Evolutionary conservation across 139 green algal species (phyloP), one percentile per base, ranked within the genome.

Genomic region (Pycnococcus provasolii): DNA sequence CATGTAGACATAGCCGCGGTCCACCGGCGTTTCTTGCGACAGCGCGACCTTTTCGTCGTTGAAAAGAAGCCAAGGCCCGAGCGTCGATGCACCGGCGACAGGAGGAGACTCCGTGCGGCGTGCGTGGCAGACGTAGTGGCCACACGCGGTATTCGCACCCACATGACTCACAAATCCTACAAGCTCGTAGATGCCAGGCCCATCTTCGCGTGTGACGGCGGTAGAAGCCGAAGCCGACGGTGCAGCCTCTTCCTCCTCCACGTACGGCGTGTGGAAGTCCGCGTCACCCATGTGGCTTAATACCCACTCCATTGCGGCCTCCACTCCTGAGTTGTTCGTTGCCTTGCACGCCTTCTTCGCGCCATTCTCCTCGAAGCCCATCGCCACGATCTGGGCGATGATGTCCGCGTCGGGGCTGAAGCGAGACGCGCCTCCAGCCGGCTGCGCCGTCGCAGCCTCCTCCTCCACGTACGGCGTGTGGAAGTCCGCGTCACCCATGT

Each of bases 21-120:
- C 88, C 37, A 70, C 73, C 1, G 91, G 92, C 3, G 87, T 86
- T 9, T 89, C 66, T 67, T 85, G 80, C 41, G 73, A 89, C 26
- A 85, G 66, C 0, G 91, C 91, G 60, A 99, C 93, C 80, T 98
- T 99, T 57, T 95, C 86, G 66, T 99, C 93, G 74, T 99, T 98
- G 85, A 89, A 96, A 43, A 98, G 87, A 45, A 86, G 81, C 93
- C 93, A 99, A 13, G 76, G 77, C 40, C 80, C 83, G 45, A 72
- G 73, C 80, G 90, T 94, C 26, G 26, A 26, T 26, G 26, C 26
- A 26, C 26, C 26, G 26, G 26, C 26, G 26, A 26, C 26, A 26
- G 26, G 26, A 26, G 26, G 26, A 26, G 26, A 26, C 26, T 26
- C 26, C 26, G 26, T 26, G 26, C 26, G 26, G 50, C 81, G 82